Evolutionary conservation across 495 filamentous ascomycete species (phyloP).

Genomic region (Opeltia flavorubescens): DNA sequence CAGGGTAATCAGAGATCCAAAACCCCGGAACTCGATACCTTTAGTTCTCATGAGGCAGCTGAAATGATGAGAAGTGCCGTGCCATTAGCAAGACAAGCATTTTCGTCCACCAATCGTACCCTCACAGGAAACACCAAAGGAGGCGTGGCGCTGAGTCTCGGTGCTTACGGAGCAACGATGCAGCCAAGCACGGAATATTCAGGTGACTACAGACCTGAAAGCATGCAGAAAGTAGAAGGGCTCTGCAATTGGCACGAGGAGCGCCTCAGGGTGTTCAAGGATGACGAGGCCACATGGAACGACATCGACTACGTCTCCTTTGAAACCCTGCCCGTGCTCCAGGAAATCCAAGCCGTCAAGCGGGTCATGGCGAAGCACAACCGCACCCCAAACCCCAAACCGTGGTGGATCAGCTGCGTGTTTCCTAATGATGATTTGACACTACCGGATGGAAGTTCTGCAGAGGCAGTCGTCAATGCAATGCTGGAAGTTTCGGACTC

Average conservation of each 20-base stretch:
- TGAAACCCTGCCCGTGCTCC: conserved; percentile 44
- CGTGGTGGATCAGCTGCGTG: conserved; percentile 49
- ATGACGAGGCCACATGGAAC: conserved; percentile 13
- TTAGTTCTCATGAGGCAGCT: conserved; percentile 8
- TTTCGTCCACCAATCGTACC: conserved; percentile 6
- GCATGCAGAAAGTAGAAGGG: conserved; percentile 25
- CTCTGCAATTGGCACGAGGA: conserved; percentile 42
- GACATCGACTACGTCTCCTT: conserved; percentile 45
- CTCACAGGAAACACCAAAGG: conserved; percentile 22
- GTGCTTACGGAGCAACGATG: conserved; percentile 54
- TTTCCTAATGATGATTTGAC: conserved; percentile 34
- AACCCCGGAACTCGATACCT: background rate
- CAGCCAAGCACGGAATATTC: conserved; percentile 47
- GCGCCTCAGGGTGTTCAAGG: conserved; percentile 34
- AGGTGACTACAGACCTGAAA: conserved; percentile 36
- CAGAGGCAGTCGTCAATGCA: conserved; percentile 30
- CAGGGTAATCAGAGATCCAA: background rate
- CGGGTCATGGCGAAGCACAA: conserved; percentile 20
- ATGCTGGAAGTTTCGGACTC: conserved; percentile 26
- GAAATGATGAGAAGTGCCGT: conserved; percentile 19
- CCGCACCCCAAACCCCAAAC: conserved; percentile 2
- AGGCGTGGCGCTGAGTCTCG: conserved; percentile 38
- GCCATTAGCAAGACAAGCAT: conserved; percentile 12
- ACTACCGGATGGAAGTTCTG: conserved; percentile 30
- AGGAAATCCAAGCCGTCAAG: conserved; percentile 47